Percentiles rank a stretch among this genome's conserved stretches.
Evolutionary conservation across 805 yeast species (phyloP).

Genomic region (Debaryomyces maramus): DNA sequence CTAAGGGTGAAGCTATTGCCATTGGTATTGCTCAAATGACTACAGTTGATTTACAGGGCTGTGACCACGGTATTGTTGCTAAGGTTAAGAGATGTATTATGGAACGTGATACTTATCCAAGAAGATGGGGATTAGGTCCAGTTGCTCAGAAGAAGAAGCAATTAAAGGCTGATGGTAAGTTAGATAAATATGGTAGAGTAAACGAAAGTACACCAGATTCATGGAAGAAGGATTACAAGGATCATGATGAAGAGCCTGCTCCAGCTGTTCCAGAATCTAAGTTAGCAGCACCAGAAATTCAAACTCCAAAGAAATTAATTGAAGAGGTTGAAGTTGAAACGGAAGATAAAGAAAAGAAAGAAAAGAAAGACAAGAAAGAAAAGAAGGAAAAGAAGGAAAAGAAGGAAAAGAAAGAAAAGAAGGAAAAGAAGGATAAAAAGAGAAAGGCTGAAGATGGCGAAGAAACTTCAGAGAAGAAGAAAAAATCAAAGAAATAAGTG

Average conservation of each 20-base stretch:
- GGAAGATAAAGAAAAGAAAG: conserved; percentile 40
- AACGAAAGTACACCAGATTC: conserved; percentile 92
- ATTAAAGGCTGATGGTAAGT: conserved; percentile 93
- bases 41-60: conserved; percentile 90
- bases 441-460: conserved; percentile 31
- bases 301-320: conserved; percentile 51
- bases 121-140: conserved; percentile 99
- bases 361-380: conserved; percentile 52
- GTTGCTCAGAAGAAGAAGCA: conserved; percentile 98
- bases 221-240: conserved; percentile 86
- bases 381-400: conserved; percentile 61
- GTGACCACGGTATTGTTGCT: conserved; percentile 99
- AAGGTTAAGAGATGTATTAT: conserved; percentile 98
- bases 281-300: conserved; percentile 46
- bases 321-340: conserved; percentile 38
- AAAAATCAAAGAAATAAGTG: conserved; percentile 45
- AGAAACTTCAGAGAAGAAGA: conserved; percentile 50
- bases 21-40: conserved; percentile 99
- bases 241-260: conserved; percentile 59
- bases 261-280: conserved; percentile 59
- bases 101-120: conserved; percentile 99
- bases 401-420: conserved; percentile 57
- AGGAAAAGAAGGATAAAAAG: conserved; percentile 19
- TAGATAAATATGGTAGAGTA: conserved; percentile 91
- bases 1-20: conserved; percentile 99